These are phyloP conservation scores for Erythrophleum ivorense DNA, from an alignment of 331 rosid species.

Conservation along the genomic window DNA sequence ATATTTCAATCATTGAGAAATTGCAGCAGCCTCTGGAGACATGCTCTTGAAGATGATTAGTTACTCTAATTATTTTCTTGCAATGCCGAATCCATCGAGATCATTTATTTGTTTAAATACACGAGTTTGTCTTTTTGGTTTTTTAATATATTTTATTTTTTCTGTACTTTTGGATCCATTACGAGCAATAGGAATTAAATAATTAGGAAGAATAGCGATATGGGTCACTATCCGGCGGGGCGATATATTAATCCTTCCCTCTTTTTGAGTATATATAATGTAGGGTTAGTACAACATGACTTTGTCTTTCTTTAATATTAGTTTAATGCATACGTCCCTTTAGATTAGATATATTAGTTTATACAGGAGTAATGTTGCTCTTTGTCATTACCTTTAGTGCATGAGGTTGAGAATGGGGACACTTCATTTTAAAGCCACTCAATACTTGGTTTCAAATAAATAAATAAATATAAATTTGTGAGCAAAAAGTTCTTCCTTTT, in stretches of 20 bases:
- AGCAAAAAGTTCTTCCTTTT: background rate
- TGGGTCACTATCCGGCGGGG: slow-evolving; percentile 37
- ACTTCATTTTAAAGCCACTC: background rate
- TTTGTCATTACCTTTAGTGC: slow-evolving; percentile 41
- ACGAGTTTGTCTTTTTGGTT: background rate
- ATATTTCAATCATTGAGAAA: slow-evolving; percentile 7
- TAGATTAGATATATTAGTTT: slow-evolving; percentile 39
- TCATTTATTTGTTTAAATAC: background rate
- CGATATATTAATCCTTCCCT: slow-evolving; percentile 26
- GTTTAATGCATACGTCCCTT: slow-evolving; percentile 36
- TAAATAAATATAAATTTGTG: background rate
- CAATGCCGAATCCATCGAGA: slow-evolving; percentile 15
- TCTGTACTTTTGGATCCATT: slow-evolving; percentile 39
- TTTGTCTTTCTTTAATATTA: slow-evolving; percentile 40
- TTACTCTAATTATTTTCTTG: slow-evolving; percentile 10
- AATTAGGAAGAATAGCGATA: slow-evolving; percentile 18
- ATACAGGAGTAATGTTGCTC: slow-evolving; percentile 22
- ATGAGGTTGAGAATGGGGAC: background rate
- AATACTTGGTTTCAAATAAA: background rate
- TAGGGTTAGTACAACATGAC: slow-evolving; percentile 25
- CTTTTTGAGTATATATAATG: background rate
- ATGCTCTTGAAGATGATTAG: slow-evolving; percentile 1
- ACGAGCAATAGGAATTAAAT: slow-evolving; percentile 13
- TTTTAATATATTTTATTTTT: background rate
- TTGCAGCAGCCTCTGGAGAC: slow-evolving; percentile 3